A percentile compares a stretch with the other conserved stretches of the same genome.
These are phyloP conservation scores for Micractinium sp. DNA, from an alignment of 139 green algal species.

Conservation along the genomic window DNA sequence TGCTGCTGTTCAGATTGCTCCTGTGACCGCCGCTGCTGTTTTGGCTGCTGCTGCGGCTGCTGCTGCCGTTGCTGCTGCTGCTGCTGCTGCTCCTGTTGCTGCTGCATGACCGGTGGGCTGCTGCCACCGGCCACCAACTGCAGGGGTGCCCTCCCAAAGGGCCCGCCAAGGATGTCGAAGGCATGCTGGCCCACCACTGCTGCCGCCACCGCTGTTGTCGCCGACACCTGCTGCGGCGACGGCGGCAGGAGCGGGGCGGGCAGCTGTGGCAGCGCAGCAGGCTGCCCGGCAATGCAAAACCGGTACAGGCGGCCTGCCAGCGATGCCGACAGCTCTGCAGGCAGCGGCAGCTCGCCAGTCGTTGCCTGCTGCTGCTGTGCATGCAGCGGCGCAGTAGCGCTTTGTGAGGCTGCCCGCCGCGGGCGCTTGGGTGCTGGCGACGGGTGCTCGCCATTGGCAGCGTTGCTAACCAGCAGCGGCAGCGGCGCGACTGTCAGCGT, in stretches of 20 bases:
- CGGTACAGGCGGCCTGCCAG: slow-evolving; percentile 4
- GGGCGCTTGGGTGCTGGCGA: slow-evolving; percentile 16
- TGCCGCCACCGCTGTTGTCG: background rate
- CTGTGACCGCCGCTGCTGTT: background rate
- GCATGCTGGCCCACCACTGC: background rate
- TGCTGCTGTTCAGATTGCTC: background rate
- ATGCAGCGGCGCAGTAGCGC: slow-evolving; percentile 1
- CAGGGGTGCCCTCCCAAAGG: background rate
- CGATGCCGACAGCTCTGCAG: background rate
- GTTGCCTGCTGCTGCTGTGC: background rate
- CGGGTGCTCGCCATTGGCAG: background rate
- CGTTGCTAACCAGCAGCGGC: background rate
- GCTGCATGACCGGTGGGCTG: background rate
- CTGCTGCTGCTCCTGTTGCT: background rate
- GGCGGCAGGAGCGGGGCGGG: background rate
- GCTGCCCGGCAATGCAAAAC: background rate
- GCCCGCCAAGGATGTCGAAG: background rate
- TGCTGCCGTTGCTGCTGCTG: background rate
- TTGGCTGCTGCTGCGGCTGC: background rate
- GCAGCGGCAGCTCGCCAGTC: background rate
- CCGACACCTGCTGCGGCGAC: background rate
- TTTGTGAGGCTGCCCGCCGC: background rate
- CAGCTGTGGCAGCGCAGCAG: background rate
- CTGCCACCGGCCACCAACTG: background rate
- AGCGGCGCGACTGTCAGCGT: background rate